Percentiles rank a stretch among this genome's conserved stretches.
These are phyloP conservation scores for Mrakia blollopis DNA, from an alignment of 768 basidiomycete genomes.

Conservation along the genomic window DNA sequence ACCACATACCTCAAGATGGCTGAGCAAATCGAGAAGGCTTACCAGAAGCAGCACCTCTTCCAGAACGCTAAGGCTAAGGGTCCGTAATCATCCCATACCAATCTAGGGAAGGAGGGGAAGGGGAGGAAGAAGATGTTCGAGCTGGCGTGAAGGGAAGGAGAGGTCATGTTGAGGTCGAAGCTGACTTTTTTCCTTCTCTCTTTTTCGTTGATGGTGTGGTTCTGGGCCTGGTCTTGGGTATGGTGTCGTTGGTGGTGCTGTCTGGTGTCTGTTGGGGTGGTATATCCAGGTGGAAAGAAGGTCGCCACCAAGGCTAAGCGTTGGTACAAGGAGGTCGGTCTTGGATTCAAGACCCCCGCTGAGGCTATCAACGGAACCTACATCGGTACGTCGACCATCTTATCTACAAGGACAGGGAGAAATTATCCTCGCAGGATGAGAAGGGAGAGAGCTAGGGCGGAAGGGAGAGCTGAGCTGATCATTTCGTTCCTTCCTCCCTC, in stretches of 20 bases:
- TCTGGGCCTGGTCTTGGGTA: not conserved
- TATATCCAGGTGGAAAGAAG: conserved; percentile 70
- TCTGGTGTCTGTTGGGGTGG: not conserved
- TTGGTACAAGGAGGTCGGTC: conserved; percentile 98
- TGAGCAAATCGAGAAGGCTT: conserved; percentile 88
- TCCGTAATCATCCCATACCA: conserved; percentile 50
- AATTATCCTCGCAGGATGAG: not conserved
- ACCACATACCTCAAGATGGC: conserved; percentile 42
- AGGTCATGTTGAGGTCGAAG: conserved; percentile 6
- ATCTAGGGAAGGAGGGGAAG: not conserved
- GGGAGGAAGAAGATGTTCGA: not conserved
- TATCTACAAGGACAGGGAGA: not conserved
- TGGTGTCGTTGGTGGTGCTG: not conserved
- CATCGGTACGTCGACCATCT: conserved; percentile 57
- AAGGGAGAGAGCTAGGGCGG: not conserved
- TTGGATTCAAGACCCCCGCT: conserved; percentile 91
- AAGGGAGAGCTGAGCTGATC: not conserved
- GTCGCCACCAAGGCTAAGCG: conserved; percentile 88
- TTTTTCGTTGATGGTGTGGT: not conserved
- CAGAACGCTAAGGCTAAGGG: conserved; percentile 92
- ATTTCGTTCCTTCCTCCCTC: not conserved
- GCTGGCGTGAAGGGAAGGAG: not conserved
- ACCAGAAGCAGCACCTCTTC: conserved; percentile 96
- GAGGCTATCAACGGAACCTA: conserved; percentile 96
- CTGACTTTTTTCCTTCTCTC: conserved; percentile 3